Evolutionary conservation across 495 filamentous ascomycete species (phyloP).

Genomic region (Mytilinidion resinicola): DNA sequence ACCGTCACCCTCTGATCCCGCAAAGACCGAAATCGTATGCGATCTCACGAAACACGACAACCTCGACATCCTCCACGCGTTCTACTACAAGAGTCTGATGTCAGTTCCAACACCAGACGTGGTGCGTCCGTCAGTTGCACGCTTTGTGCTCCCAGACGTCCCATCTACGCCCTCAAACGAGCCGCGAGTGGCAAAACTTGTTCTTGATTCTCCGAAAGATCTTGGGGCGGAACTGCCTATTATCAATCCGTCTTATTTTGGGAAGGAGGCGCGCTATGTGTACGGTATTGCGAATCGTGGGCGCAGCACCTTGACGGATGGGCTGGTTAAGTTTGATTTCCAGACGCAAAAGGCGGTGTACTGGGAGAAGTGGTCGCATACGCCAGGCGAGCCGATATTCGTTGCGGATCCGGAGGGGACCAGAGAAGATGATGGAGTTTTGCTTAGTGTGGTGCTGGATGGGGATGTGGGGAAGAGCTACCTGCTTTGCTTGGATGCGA

Average conservation of each 20-base stretch:
- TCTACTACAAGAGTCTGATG: conserved; percentile 53
- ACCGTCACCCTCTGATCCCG: conserved; percentile 32
- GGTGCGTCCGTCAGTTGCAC: conserved; percentile 28
- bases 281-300: conserved; percentile 56
- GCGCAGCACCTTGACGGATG: conserved; percentile 56
- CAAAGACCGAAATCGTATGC: conserved; percentile 47
- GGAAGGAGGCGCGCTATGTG: conserved; percentile 53
- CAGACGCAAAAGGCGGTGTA: conserved; percentile 41
- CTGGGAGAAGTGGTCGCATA: conserved; percentile 60
- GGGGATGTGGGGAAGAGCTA: conserved; percentile 58
- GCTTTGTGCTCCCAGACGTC: conserved; percentile 46
- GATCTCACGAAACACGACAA: conserved; percentile 53
- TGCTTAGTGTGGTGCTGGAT: conserved; percentile 68
- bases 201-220: conserved; percentile 12
- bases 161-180: conserved; percentile 8
- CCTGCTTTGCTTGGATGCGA: conserved; percentile 63
- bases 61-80: conserved; percentile 42
- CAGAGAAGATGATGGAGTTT: conserved; percentile 63
- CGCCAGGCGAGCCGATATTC: conserved; percentile 70
- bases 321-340: conserved; percentile 62
- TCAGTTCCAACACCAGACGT: background rate
- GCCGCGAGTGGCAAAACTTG: conserved; percentile 44
- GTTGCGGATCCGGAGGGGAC: conserved; percentile 45
- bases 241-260: conserved; percentile 55
- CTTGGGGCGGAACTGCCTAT: conserved; percentile 42